Conservation (phyloP, 352 stramenopile genomes). For the Plasmopara halstedii region DNA sequence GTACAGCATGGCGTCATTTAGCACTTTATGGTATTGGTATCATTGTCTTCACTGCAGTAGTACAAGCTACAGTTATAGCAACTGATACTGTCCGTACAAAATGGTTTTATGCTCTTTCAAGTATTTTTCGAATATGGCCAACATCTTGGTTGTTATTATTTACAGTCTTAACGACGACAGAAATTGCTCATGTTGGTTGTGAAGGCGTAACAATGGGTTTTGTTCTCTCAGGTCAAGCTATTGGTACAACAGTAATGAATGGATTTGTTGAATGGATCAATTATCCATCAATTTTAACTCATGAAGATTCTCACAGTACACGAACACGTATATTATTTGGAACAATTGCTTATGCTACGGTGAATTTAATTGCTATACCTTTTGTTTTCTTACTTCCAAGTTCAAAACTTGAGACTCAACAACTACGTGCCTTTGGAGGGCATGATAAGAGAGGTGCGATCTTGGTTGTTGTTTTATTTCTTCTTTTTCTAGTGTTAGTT, state of each 20-base stretch:
- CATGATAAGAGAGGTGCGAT: slow-evolving; percentile 24
- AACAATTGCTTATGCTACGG: slow-evolving; percentile 10
- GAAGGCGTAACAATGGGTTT: slow-evolving; percentile 50
- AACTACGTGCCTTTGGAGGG: slow-evolving; percentile 25
- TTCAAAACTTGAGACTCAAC: slow-evolving; percentile 38
- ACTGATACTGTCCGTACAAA: slow-evolving; percentile 27
- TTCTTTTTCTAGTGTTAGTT: slow-evolving; percentile 21
- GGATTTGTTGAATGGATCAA: slow-evolving; percentile 23
- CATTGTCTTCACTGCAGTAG: slow-evolving; percentile 20
- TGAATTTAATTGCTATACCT: slow-evolving; percentile 24
- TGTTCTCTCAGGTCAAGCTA: slow-evolving; percentile 37
- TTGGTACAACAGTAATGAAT: slow-evolving; percentile 23
- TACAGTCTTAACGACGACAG: slow-evolving; percentile 31
- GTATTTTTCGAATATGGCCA: slow-evolving; percentile 25
- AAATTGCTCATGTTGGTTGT: slow-evolving; percentile 42
- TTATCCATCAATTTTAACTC: slow-evolving; percentile 17
- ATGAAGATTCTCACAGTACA: slow-evolving; percentile 19
- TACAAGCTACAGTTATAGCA: slow-evolving; percentile 27
- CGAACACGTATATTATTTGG: slow-evolving; percentile 17
- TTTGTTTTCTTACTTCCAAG: slow-evolving; percentile 23
- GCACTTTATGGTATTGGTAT: slow-evolving; percentile 20
- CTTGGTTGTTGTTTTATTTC: slow-evolving; percentile 21
- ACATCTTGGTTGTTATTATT: slow-evolving; percentile 37
- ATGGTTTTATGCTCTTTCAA: slow-evolving; percentile 36
- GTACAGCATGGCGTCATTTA: slow-evolving; percentile 31